Conservation (phyloP, 164 flowering plant genomes). For the Vitis rotundifolia region DNA sequence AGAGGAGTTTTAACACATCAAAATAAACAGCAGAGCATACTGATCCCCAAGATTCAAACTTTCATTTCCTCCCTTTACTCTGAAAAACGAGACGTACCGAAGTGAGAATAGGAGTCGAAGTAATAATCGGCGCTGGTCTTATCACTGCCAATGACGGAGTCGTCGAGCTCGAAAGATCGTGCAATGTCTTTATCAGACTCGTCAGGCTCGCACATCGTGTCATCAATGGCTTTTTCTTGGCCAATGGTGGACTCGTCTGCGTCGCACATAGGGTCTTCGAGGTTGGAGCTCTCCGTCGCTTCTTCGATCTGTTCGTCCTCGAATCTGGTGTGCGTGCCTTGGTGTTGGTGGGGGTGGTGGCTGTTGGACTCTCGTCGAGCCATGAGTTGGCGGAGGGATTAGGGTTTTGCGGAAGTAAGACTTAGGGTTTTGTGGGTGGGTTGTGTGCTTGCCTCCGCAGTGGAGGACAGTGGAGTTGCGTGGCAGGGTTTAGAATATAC, state of each 20-base stretch:
- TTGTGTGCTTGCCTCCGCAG: not conserved
- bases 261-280: no score
- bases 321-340: conserved; percentile 12
- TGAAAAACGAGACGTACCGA: conserved; percentile 47
- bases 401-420: conserved; percentile 26
- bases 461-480: not conserved
- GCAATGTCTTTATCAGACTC: conserved; percentile 7
- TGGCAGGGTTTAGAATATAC: no score
- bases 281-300: not conserved
- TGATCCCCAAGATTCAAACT: no score
- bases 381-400: conserved; percentile 21
- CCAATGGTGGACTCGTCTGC: not conserved
- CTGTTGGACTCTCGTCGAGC: conserved; percentile 32
- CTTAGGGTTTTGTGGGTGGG: conserved; percentile 8
- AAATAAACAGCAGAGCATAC: no score
- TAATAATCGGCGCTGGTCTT: conserved; percentile 97
- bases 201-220: conserved; percentile 34
- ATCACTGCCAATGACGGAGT: conserved; percentile 41
- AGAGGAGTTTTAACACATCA: no score
- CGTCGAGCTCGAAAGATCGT: conserved; percentile 26
- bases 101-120: conserved; percentile 99
- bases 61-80: no score
- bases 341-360: conserved; percentile 10
- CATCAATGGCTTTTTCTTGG: conserved; percentile 33
- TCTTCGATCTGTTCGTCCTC: conserved; percentile 12